These are phyloP conservation scores for Arthrobotrys musiformis DNA, from an alignment of 2,329 filamentous ascomycete genomes.

Conservation along the genomic window DNA sequence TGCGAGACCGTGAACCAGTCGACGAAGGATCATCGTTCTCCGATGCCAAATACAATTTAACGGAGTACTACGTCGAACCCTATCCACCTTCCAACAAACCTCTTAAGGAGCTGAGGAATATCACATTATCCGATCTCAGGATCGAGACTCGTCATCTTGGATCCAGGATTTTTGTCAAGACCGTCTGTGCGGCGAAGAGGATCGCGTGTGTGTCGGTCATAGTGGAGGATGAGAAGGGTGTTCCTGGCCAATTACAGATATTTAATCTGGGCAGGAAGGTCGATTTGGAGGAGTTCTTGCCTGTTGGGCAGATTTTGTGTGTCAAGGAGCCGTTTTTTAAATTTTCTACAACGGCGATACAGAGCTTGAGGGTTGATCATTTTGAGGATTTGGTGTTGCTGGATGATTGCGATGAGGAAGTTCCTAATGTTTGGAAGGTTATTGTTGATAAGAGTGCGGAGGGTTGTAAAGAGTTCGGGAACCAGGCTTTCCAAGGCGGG, in stretches of 20 bases:
- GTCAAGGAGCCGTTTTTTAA: constrained; percentile 42
- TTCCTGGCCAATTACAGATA: constrained; percentile 21
- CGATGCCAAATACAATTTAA: not conserved
- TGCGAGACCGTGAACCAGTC: not conserved
- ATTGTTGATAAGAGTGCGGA: not conserved
- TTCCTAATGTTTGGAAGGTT: constrained; percentile 20
- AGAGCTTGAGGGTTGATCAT: constrained; percentile 41
- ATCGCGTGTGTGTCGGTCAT: constrained; percentile 13
- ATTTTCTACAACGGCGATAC: constrained; percentile 14
- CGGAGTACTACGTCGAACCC: constrained; percentile 25
- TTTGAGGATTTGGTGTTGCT: constrained; percentile 28
- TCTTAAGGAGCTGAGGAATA: not conserved
- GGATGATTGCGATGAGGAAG: constrained; percentile 13
- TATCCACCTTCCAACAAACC: constrained; percentile 4
- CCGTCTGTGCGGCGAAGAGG: not conserved
- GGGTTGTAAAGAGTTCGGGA: constrained; percentile 23
- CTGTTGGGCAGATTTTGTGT: constrained; percentile 15
- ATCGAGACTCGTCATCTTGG: constrained; percentile 14
- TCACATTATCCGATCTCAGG: constrained; percentile 6
- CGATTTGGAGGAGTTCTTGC: constrained; percentile 15
- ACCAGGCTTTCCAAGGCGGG: constrained; percentile 7
- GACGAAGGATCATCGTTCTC: constrained; percentile 18
- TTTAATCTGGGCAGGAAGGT: constrained; percentile 4
- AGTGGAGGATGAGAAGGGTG: constrained; percentile 19
- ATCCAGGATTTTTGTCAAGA: constrained; percentile 19